These are phyloP conservation scores for Pythium phragmiticola DNA, from an alignment of 352 stramenopile genomes.

Conservation along the genomic window DNA sequence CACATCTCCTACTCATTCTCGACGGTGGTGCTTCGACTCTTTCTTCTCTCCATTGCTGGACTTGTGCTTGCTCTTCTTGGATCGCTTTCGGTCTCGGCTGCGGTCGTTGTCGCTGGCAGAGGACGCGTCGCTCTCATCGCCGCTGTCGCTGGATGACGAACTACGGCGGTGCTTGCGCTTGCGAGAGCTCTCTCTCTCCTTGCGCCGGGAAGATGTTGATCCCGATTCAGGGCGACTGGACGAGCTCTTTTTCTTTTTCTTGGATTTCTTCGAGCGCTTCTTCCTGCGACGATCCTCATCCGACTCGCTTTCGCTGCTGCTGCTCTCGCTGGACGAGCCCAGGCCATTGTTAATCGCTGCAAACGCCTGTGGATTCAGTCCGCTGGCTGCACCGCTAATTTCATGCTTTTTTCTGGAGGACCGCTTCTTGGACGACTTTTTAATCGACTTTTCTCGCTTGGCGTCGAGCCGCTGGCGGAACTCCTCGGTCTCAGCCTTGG, in stretches of 20 bases:
- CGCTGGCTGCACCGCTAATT: constrained; percentile 35
- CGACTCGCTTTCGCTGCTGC: constrained; percentile 30
- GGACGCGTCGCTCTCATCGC: constrained; percentile 18
- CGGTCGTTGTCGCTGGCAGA: constrained; percentile 24
- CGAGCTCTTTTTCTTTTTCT: constrained; percentile 44
- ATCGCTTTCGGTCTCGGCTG: constrained; percentile 19
- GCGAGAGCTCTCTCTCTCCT: constrained; percentile 23
- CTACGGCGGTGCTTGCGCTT: constrained; percentile 23
- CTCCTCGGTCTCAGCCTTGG: constrained; percentile 35
- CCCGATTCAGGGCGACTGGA: constrained; percentile 7
- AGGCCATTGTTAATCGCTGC: constrained; percentile 53
- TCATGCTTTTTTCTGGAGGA: constrained; percentile 27
- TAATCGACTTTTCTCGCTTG: constrained; percentile 61
- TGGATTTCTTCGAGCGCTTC: constrained; percentile 37
- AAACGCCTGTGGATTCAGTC: constrained; percentile 70
- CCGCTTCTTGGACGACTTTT: constrained; percentile 46
- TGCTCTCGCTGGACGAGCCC: constrained; percentile 22
- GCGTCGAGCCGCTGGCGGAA: constrained; percentile 70
- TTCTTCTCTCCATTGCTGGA: constrained; percentile 24
- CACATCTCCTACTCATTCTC: background rate
- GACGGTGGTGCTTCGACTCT: constrained; percentile 56
- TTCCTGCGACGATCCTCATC: constrained; percentile 21
- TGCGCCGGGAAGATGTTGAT: constrained; percentile 24
- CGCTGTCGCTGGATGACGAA: constrained; percentile 20
- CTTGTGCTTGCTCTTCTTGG: constrained; percentile 29